A percentile compares a stretch with the other conserved stretches of the same genome.
These are phyloP conservation scores for Candida sonorensis DNA, from an alignment of 805 yeast species.

Conservation along the genomic window DNA sequence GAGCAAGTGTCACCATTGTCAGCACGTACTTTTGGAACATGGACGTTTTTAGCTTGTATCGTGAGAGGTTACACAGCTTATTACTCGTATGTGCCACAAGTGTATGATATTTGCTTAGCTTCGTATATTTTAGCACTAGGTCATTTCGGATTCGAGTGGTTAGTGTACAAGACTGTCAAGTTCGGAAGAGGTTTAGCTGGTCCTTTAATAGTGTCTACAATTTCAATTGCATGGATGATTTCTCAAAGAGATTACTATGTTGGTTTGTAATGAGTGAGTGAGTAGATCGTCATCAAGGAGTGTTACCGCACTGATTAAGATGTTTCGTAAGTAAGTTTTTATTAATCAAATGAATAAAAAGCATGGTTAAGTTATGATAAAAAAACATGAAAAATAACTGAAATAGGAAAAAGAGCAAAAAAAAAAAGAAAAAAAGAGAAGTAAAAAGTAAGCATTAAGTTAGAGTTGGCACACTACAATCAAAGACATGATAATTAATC, in stretches of 20 bases:
- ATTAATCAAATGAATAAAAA: too few species aligned
- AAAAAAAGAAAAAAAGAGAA: not conserved
- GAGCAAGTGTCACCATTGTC: conserved; percentile 53
- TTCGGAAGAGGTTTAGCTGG: conserved; percentile 86
- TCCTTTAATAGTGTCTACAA: conserved; percentile 75
- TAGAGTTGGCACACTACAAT: not conserved
- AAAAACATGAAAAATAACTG: not conserved
- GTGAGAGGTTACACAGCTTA: conserved; percentile 86
- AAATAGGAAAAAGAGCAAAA: not conserved
- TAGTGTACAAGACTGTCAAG: conserved; percentile 69
- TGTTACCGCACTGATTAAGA: too few species aligned
- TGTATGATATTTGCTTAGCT: conserved; percentile 72
- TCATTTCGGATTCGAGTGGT: conserved; percentile 83
- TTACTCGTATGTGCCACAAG: conserved; percentile 57
- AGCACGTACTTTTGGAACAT: conserved; percentile 97
- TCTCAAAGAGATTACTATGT: conserved; percentile 58
- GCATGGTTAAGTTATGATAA: not conserved
- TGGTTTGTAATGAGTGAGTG: conserved; percentile 1
- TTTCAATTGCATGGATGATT: conserved; percentile 78
- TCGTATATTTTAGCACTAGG: conserved; percentile 76
- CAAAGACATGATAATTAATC: not conserved
- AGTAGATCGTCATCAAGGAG: too few species aligned
- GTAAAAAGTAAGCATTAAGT: not conserved
- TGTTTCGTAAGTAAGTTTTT: too few species aligned
- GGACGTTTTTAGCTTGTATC: conserved; percentile 86